Evolutionary conservation across 2,329 filamentous ascomycete species (phyloP).

Genomic region (Fusarium oxysporum): DNA sequence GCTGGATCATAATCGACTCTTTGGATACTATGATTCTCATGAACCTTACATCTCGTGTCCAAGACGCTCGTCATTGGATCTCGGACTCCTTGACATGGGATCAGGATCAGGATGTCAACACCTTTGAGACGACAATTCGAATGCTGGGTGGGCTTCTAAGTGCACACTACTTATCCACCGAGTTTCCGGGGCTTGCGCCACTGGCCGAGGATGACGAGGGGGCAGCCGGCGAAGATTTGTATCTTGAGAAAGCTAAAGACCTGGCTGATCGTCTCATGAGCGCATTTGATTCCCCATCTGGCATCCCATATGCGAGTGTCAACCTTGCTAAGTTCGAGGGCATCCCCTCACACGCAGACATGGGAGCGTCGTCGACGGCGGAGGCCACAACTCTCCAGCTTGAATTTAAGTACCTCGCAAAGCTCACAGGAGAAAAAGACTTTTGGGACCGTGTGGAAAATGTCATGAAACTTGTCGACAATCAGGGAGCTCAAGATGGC

Average conservation of each 20-base stretch:
- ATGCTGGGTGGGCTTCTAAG: conserved; percentile 95
- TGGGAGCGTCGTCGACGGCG: conserved; percentile 90
- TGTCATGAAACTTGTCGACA: conserved; percentile 90
- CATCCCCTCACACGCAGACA: conserved; percentile 84
- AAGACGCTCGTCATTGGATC: conserved; percentile 90
- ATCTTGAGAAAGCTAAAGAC: conserved; percentile 95
- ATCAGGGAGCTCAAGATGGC: conserved; percentile 81
- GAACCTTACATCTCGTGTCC: conserved; percentile 90
- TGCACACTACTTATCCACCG: conserved; percentile 92
- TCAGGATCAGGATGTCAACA: conserved; percentile 95
- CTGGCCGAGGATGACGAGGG: conserved; percentile 78
- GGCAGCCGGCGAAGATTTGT: conserved; percentile 85
- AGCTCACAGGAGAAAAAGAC: conserved; percentile 89
- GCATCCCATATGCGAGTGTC: conserved; percentile 90
- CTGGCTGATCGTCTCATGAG: conserved; percentile 87
- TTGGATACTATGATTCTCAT: conserved; percentile 98
- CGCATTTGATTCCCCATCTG: conserved; percentile 88
- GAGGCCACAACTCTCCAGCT: conserved; percentile 93
- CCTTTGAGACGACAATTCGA: conserved; percentile 96
- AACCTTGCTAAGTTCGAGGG: conserved; percentile 83
- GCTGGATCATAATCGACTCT: conserved; percentile 98
- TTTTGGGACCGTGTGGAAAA: conserved; percentile 95
- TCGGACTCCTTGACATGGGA: conserved; percentile 84
- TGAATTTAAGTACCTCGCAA: conserved; percentile 96
- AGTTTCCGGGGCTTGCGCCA: conserved; percentile 82